Evolutionary conservation across 2,329 filamentous ascomycete species (phyloP), one percentile per base, ranked within the genome.

Genomic region (Colletotrichum melonis): DNA sequence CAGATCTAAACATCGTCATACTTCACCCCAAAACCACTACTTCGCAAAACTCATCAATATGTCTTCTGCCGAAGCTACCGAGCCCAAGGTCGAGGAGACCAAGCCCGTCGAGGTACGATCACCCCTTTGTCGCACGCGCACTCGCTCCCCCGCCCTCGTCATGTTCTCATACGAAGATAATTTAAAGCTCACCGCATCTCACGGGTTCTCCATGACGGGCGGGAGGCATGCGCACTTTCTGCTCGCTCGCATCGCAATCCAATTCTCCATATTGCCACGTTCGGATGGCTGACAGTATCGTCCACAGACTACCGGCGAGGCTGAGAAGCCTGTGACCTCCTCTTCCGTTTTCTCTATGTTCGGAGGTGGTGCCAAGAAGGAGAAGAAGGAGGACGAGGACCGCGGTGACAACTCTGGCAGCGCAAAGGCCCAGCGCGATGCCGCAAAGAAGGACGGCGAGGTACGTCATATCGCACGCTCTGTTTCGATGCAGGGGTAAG

Each of bases 301-400:
- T 5, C 28, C 22, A 8, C 22, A 73, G 67, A 42, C 76, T 52
- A 70, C 76, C 69, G 75, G 72, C 69, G 78, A 79, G 66, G 74
- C 72, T 49, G 79, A 81, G 74, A 82, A 85, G 80, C 83, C 87
- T 70, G 86, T 89, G 68, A 90, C 87, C 75, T 87, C 88, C 22
- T 90, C 90, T 9, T 88, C 90, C 78, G 94, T 98, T 76, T 98
- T 98, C 88, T 96, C 94, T 84, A 98, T 99, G 97, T 99, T 99
- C 82, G 97, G 97, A 79, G 97, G 97, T 76, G 97, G 97, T 75
- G 94, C 94, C 74, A 97, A 97, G 91, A 98, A 98, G 89, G 94
- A 97, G 87, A 95, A 95, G 90, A 97, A 97, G 89, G 93, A 94
- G 73, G 87, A 93, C 38, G 94, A 94, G 81, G 95, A 94, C 78